Base-by-base conservation (phyloP, 495 filamentous ascomycete species). In the Bacidia gigantensis region DNA sequence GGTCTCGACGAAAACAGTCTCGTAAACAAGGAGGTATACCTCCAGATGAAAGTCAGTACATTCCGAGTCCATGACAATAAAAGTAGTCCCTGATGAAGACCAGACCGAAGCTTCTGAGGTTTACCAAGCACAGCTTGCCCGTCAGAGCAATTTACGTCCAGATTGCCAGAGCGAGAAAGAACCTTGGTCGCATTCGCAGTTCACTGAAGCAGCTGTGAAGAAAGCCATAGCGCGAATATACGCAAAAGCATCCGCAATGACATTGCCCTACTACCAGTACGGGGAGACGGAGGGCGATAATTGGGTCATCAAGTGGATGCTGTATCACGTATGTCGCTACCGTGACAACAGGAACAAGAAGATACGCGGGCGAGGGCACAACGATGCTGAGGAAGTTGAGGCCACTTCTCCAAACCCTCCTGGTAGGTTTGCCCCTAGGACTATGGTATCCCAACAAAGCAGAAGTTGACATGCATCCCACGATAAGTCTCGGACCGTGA, bases 251-350 rank as follows among this genome's bases (percentile, higher is more conserved):
- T 59, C 59, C 1, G 59, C 67, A 1, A 53, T 63, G 11, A 73
- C 70, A n/a, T 60, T 65, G 0, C 55, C 58, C 1, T 54, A 68
- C 0, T 75, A 74, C 50, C 65, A 69, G 17, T 59, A 54, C 11
- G 72, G 71, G 11, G 56, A 54, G 2, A 68, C 56, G 21, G 68
- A 68, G 46, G 73, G 69, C 10, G 72, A 72, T 7, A 79, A 79
- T 53, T 79, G 76, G 76, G 72, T 79, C 5, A 70, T 74, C 5
- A 66, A 67, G 12, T 79, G 76, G 76, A 70, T 78, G 62, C 56
- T 79, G 42, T 79, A 79, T 49, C 75, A 74, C 54, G 74, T 77
- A 18, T 79, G 77, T 61, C 74, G 76, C 17, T 77, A 75, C 12
- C 66, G 76, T 26, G 76, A 79, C 63, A 72, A 70, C 23, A 62